A percentile compares a stretch with the other conserved stretches of the same genome.
phyloP scores from a whole-genome alignment of 2,329 filamentous ascomycete genomes.

The Elsinoe ampelina region DNA sequence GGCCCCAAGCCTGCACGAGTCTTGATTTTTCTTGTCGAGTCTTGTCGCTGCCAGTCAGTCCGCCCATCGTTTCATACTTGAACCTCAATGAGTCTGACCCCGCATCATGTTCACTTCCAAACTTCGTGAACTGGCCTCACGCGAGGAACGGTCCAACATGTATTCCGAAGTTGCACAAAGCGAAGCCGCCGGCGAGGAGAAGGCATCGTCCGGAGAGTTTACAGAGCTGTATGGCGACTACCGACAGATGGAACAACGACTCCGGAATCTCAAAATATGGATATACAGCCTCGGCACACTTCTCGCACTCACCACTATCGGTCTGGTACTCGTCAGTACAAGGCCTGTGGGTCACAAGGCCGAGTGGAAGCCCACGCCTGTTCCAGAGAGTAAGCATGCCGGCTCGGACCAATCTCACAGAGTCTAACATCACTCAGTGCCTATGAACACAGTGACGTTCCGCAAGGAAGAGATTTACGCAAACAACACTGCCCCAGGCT shows the following conservation, averaged over 20 bases:
- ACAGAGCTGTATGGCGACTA: constrained; percentile 9
- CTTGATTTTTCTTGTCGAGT: constrained; percentile 9
- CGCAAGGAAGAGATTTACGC: constrained; percentile 22
- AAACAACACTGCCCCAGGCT: constrained; percentile 18
- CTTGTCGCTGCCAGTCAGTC: constrained; percentile 9
- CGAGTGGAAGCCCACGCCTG: constrained; percentile 2
- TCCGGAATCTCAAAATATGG: constrained; percentile 11
- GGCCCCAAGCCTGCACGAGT: not conserved
- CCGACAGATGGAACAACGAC: constrained; percentile 7
- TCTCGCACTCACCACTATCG: not conserved
- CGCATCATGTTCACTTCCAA: constrained; percentile 12
- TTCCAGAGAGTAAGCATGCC: constrained; percentile 3
- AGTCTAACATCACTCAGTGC: constrained; percentile 14
- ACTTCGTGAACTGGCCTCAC: constrained; percentile 4
- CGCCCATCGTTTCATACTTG: not conserved
- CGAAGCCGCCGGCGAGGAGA: constrained; percentile 4
- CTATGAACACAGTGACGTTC: constrained; percentile 20
- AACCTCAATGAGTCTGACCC: constrained; percentile 6
- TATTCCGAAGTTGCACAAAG: constrained; percentile 9
- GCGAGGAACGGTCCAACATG: constrained; percentile 6
- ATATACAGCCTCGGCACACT: constrained; percentile 5
- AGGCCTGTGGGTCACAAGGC: not conserved
- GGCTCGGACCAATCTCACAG: not conserved
- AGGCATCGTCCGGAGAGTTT: constrained; percentile 2
- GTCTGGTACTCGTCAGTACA: not conserved